Evolutionary conservation across 1,284 basidiomycete genomes (phyloP).

Genomic region (Athelia sp.): DNA sequence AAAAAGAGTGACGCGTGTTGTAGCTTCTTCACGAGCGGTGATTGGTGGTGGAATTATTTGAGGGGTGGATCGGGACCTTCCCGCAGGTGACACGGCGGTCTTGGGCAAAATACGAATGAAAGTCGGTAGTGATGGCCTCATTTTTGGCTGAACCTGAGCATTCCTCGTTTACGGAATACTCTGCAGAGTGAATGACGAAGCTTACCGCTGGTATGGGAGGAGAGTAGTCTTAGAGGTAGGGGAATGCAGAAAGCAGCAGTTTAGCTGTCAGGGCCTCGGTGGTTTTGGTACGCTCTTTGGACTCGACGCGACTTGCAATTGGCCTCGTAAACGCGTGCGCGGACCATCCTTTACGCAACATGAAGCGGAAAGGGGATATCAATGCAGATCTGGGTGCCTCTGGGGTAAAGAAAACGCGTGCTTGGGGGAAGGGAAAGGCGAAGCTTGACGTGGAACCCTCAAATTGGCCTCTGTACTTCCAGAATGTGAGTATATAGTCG

Average conservation of each 20-base stretch:
- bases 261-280: too few relatives aligned
- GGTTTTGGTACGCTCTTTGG: too few relatives aligned
- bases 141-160: constrained; percentile 8
- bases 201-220: too few relatives aligned
- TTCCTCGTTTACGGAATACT: not conserved
- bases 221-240: too few relatives aligned
- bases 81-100: constrained; percentile 21
- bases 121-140: constrained; percentile 29
- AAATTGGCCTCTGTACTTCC: constrained; percentile 58
- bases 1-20: constrained; percentile 6
- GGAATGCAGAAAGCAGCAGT: too few relatives aligned
- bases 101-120: constrained; percentile 38
- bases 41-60: constrained; percentile 18
- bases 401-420: constrained; percentile 19
- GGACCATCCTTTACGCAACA: not conserved
- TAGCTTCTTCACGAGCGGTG: constrained; percentile 17
- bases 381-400: constrained; percentile 1
- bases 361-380: constrained; percentile 2
- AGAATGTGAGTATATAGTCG: constrained; percentile 34
- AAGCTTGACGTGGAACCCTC: constrained; percentile 15
- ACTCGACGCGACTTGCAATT: not conserved
- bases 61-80: not conserved
- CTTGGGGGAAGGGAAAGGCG: constrained; percentile 18
- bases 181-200: too few relatives aligned
- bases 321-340: not conserved